phyloP scores from a whole-genome alignment of 331 rosid species.

The Malus hybrid region DNA sequence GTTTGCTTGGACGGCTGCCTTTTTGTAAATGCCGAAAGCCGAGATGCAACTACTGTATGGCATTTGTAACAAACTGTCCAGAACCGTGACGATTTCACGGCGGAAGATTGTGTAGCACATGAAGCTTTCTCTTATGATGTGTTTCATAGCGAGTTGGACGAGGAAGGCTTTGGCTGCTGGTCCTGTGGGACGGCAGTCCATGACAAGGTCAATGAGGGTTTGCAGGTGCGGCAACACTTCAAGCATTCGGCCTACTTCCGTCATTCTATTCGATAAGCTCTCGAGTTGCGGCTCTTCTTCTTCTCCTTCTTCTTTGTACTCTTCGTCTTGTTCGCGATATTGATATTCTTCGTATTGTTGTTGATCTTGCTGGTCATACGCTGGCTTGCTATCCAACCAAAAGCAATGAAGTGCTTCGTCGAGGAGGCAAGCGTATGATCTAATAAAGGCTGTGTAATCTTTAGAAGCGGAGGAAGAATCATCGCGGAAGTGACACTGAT shows the following conservation, averaged over 20 bases:
- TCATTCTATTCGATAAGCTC: slow-evolving; percentile 34
- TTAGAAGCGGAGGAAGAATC: slow-evolving; percentile 18
- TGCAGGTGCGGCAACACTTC: slow-evolving; percentile 59
- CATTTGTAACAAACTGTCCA: slow-evolving; percentile 56
- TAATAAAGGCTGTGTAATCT: slow-evolving; percentile 40
- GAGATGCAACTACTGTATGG: slow-evolving; percentile 42
- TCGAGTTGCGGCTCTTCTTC: not conserved
- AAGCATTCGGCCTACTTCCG: slow-evolving; percentile 37
- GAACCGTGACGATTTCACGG: slow-evolving; percentile 31
- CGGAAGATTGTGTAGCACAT: slow-evolving; percentile 35
- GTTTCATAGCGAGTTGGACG: slow-evolving; percentile 48
- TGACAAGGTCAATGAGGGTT: slow-evolving; percentile 49
- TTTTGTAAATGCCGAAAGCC: slow-evolving; percentile 57
- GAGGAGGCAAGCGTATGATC: slow-evolving; percentile 52
- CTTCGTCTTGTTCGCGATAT: not conserved
- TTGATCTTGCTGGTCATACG: not conserved
- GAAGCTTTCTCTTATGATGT: slow-evolving; percentile 55
- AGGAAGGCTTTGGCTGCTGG: slow-evolving; percentile 24
- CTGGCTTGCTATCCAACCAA: slow-evolving; percentile 12
- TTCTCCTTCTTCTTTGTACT: not conserved
- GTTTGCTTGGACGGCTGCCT: slow-evolving; percentile 46
- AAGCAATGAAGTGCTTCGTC: slow-evolving; percentile 49
- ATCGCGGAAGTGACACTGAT: slow-evolving; percentile 49
- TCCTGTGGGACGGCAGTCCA: slow-evolving; percentile 54
- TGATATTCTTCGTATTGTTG: not conserved